These are phyloP conservation scores for Aspergillus leporis DNA, from an alignment of 495 filamentous ascomycete genomes.

Conservation along the genomic window DNA sequence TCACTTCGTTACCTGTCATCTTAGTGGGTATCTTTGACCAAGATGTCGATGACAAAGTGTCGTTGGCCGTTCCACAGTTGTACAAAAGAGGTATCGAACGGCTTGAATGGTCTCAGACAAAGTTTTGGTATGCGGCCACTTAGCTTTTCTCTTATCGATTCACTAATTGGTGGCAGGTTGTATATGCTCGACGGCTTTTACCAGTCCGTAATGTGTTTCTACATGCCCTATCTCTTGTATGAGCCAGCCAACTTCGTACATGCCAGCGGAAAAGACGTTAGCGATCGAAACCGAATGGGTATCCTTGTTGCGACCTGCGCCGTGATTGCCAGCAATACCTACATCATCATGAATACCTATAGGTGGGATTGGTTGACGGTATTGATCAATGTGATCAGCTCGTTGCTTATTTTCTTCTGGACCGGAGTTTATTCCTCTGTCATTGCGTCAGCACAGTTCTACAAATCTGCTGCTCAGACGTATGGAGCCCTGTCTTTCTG, in stretches of 20 bases:
- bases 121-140: slow-evolving; percentile 78
- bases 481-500: slow-evolving; percentile 85
- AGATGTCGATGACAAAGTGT: slow-evolving; percentile 92
- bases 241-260: slow-evolving; percentile 64
- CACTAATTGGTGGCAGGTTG: slow-evolving; percentile 58
- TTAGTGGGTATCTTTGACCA: slow-evolving; percentile 98
- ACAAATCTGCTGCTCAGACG: slow-evolving; percentile 72
- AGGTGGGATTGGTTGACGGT: slow-evolving; percentile 96
- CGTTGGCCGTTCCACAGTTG: slow-evolving; percentile 89
- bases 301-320: slow-evolving; percentile 76
- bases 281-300: slow-evolving; percentile 79
- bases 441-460: slow-evolving; percentile 67
- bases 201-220: slow-evolving; percentile 90
- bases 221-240: slow-evolving; percentile 84
- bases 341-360: slow-evolving; percentile 94
- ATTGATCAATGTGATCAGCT: slow-evolving; percentile 77
- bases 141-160: neutral
- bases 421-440: slow-evolving; percentile 86
- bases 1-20: slow-evolving; percentile 93
- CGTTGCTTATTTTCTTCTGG: slow-evolving; percentile 92
- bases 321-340: slow-evolving; percentile 84
- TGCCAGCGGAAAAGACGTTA: slow-evolving; percentile 66
- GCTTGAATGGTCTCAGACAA: slow-evolving; percentile 92
- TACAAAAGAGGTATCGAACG: slow-evolving; percentile 96
- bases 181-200: slow-evolving; percentile 97